These are phyloP conservation scores for Glonium stellatum DNA, from an alignment of 495 filamentous ascomycete genomes.

Conservation along the genomic window DNA sequence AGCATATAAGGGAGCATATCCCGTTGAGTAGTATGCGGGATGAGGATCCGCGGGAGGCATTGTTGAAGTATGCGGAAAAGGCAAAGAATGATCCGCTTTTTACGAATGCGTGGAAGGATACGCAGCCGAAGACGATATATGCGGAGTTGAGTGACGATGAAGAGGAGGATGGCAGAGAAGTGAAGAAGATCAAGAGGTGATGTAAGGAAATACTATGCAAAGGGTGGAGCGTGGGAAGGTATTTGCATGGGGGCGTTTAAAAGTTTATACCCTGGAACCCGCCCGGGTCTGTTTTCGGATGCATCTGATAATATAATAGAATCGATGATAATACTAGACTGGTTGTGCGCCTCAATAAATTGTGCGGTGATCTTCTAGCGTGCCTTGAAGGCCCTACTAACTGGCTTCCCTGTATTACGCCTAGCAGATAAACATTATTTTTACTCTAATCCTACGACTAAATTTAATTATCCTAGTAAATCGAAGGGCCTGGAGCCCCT, in stretches of 20 bases:
- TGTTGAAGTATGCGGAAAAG: conserved; percentile 91
- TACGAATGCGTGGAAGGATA: conserved; percentile 85
- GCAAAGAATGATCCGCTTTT: conserved; percentile 91
- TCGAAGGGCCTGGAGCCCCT: too few relatives aligned
- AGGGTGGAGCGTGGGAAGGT: not conserved
- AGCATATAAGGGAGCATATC: conserved; percentile 78
- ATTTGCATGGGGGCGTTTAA: not conserved
- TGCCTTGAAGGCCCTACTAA: too few relatives aligned
- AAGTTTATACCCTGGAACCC: not conserved
- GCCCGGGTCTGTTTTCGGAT: not conserved
- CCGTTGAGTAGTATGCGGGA: conserved; percentile 91
- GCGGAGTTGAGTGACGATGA: conserved; percentile 70
- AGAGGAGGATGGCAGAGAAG: conserved; percentile 66
- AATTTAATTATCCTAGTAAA: too few relatives aligned
- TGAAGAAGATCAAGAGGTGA: conserved; percentile 48
- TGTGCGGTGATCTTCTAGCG: too few relatives aligned
- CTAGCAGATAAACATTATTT: too few relatives aligned
- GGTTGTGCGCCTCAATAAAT: too few relatives aligned
- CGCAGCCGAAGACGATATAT: conserved; percentile 89
- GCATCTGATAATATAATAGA: not conserved
- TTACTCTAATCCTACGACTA: too few relatives aligned
- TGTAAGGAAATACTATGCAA: too few relatives aligned
- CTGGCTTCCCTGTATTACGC: too few relatives aligned
- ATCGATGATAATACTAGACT: too few relatives aligned
- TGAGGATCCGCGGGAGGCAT: conserved; percentile 89